A percentile compares a stretch with the other conserved stretches of the same genome.
These are phyloP conservation scores for Saccharomycopsis javanensis DNA, from an alignment of 805 yeast species.

Conservation along the genomic window DNA sequence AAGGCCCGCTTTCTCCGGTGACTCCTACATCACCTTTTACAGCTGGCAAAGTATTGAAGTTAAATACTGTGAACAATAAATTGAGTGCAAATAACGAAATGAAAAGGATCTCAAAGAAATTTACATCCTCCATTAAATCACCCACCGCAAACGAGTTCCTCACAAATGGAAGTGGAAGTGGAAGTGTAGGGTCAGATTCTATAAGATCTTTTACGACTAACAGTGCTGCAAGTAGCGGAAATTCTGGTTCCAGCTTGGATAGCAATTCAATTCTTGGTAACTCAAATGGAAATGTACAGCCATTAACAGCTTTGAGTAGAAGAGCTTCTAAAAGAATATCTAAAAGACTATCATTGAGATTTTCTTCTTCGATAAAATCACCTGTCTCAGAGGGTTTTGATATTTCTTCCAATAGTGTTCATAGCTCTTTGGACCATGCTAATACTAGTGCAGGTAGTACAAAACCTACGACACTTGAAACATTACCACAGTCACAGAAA, in stretches of 20 bases:
- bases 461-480: not conserved
- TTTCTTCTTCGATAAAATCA: slow-evolving; percentile 4
- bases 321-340: slow-evolving; percentile 15
- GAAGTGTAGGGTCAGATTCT: not conserved
- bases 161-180: not conserved
- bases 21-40: slow-evolving; percentile 19
- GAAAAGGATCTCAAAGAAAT: slow-evolving; percentile 15
- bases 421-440: not conserved
- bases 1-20: slow-evolving; percentile 16
- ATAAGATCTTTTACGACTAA: not conserved
- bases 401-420: not conserved
- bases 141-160: not conserved
- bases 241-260: not conserved
- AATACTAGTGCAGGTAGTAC: not conserved
- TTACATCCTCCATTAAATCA: slow-evolving; percentile 3
- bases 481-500: slow-evolving; percentile 4
- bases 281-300: not conserved
- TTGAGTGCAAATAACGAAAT: slow-evolving; percentile 3
- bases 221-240: not conserved
- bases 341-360: slow-evolving; percentile 15
- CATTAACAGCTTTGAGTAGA: slow-evolving; percentile 3
- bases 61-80: not conserved
- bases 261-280: not conserved
- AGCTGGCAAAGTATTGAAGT: not conserved
- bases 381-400: not conserved